phyloP scores from a whole-genome alignment of 2,329 filamentous ascomycete species.

The Diplodia sapinea region DNA sequence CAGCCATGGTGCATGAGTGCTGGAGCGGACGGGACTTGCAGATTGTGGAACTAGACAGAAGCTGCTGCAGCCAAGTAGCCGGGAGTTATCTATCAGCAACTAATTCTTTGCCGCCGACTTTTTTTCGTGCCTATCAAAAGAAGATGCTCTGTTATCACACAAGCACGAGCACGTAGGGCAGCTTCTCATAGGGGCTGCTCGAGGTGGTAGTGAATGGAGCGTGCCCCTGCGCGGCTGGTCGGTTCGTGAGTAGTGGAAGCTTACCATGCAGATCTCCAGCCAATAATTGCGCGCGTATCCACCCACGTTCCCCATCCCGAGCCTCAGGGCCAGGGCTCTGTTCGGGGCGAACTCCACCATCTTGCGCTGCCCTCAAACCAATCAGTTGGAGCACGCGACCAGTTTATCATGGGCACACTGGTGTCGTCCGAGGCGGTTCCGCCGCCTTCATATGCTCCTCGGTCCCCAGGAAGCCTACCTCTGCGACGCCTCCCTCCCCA shows the following conservation, averaged over 20 bases:
- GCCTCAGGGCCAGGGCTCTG: constrained; percentile 4
- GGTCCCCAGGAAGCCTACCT: neutral
- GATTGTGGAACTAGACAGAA: constrained; percentile 71
- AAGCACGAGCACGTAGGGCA: constrained; percentile 15
- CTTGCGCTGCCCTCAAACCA: constrained; percentile 16
- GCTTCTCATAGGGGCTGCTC: constrained; percentile 16
- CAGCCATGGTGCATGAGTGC: constrained; percentile 95
- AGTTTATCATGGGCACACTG: constrained; percentile 5
- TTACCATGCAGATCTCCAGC: constrained; percentile 8
- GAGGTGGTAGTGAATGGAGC: constrained; percentile 1
- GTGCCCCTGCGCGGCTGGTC: neutral
- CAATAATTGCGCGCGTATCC: neutral
- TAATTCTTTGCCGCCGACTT: constrained; percentile 3
- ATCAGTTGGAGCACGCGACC: constrained; percentile 29
- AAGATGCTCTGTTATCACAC: constrained; percentile 8
- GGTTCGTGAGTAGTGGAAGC: constrained; percentile 10
- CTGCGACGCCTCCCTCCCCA: constrained; percentile 8
- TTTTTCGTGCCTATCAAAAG: constrained; percentile 19
- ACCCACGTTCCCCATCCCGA: constrained; percentile 13
- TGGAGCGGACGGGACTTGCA: constrained; percentile 89
- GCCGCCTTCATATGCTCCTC: constrained; percentile 12
- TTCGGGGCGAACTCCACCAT: constrained; percentile 8
- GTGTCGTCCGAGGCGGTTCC: neutral
- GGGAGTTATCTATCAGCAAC: constrained; percentile 20
- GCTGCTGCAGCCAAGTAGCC: neutral